Percentiles rank a stretch among this genome's conserved stretches.
These are phyloP conservation scores for Nakazawaea ambrosiae DNA, from an alignment of 805 yeast genomes.

Conservation along the genomic window DNA sequence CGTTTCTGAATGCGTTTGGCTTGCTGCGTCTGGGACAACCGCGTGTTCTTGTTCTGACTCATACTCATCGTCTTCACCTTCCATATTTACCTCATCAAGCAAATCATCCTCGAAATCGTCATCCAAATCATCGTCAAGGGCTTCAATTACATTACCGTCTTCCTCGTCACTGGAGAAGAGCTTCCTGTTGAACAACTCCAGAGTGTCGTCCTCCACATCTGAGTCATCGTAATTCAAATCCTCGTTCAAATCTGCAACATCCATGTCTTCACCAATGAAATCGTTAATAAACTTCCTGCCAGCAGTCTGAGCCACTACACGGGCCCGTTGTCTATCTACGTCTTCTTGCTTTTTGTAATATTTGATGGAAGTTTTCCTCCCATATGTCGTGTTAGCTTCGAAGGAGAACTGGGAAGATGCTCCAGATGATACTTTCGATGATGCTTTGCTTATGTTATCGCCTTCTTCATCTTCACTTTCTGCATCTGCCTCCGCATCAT, in stretches of 20 bases:
- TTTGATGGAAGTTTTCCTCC: conserved; percentile 28
- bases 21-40: background rate
- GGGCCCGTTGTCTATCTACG: conserved; percentile 20
- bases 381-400: conserved; percentile 20
- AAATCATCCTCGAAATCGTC: background rate
- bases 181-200: conserved; percentile 28
- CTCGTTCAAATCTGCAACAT: conserved; percentile 20
- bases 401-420: conserved; percentile 28
- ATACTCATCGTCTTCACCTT: conserved; percentile 8
- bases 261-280: conserved; percentile 16
- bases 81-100: conserved; percentile 4
- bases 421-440: too few relatives aligned
- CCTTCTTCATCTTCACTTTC: background rate
- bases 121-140: background rate
- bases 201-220: conserved; percentile 29
- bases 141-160: conserved; percentile 6
- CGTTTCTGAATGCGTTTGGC: too few relatives aligned
- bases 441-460: background rate
- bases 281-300: conserved; percentile 19
- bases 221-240: conserved; percentile 25
- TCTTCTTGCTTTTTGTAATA: conserved; percentile 29
- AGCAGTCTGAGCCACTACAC: conserved; percentile 10
- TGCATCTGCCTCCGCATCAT: background rate
- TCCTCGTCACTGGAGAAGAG: conserved; percentile 26
- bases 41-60: background rate